Evolutionary conservation across 2,329 filamentous ascomycete genomes (phyloP).

Genomic region (Penicillium decumbens): DNA sequence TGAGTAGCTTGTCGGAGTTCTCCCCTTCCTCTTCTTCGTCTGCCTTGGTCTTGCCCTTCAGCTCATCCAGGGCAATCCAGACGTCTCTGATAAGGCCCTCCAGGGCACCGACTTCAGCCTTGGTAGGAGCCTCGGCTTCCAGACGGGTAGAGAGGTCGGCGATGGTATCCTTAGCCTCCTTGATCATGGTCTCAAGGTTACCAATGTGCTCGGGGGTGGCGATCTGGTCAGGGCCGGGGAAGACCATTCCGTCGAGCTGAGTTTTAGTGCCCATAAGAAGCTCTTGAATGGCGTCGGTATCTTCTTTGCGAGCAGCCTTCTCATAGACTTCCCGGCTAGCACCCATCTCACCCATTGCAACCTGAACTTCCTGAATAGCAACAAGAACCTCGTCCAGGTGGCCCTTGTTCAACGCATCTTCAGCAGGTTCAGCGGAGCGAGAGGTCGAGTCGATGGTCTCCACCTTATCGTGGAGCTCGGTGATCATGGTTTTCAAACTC

Average conservation of each 20-base stretch:
- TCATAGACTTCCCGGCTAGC: conserved; percentile 43
- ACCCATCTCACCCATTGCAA: conserved; percentile 52
- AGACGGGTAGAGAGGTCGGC: conserved; percentile 62
- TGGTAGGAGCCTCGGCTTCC: conserved; percentile 64
- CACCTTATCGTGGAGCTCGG: conserved; percentile 76
- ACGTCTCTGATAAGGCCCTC: conserved; percentile 77
- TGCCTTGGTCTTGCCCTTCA: conserved; percentile 42
- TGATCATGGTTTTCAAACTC: conserved; percentile 76
- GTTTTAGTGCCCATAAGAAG: conserved; percentile 85
- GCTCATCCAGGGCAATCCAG: conserved; percentile 69
- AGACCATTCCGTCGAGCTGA: conserved; percentile 72
- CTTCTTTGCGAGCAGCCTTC: conserved; percentile 67
- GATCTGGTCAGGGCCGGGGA: conserved; percentile 61
- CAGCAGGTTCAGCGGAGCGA: conserved; percentile 33
- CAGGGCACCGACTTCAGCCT: conserved; percentile 71
- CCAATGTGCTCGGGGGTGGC: conserved; percentile 61
- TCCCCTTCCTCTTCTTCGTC: conserved; percentile 43
- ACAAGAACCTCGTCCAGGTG: conserved; percentile 46
- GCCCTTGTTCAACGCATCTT: conserved; percentile 45
- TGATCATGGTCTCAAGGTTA: conserved; percentile 61
- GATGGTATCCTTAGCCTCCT: conserved; percentile 71
- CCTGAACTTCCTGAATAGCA: conserved; percentile 52
- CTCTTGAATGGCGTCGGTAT: conserved; percentile 85
- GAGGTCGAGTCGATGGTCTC: conserved; percentile 63
- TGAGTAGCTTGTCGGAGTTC: conserved; percentile 61